Conservation (phyloP, 2,329 filamentous ascomycete species). For the Phaeosphaeria sp. region DNA sequence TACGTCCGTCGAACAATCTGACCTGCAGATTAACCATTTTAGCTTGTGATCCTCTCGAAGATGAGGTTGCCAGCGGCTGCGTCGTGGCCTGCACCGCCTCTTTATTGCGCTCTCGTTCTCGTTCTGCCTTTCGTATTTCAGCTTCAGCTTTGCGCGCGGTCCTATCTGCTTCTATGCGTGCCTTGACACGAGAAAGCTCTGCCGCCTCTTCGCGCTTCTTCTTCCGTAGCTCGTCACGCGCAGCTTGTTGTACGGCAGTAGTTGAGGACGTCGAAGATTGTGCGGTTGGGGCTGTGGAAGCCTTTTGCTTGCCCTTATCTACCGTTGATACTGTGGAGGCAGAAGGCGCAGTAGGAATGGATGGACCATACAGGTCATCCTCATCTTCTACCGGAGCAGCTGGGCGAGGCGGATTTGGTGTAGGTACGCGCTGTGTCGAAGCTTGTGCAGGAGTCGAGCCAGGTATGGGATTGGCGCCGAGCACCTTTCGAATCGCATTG, state of each 20-base stretch:
- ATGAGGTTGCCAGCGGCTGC: slow-evolving; percentile 12
- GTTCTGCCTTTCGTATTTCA: slow-evolving; percentile 45
- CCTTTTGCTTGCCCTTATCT: slow-evolving; percentile 52
- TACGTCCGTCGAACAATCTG: slow-evolving; percentile 82
- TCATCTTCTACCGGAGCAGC: slow-evolving; percentile 6
- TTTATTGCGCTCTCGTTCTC: slow-evolving; percentile 25
- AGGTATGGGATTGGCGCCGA: slow-evolving; percentile 39
- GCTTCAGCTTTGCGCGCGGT: slow-evolving; percentile 63
- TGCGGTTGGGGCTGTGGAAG: slow-evolving; percentile 37
- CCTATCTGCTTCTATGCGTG: slow-evolving; percentile 79
- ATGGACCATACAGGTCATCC: slow-evolving; percentile 9
- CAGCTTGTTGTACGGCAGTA: slow-evolving; percentile 44
- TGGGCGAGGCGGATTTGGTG: slow-evolving; percentile 10
- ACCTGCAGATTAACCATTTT: slow-evolving; percentile 66
- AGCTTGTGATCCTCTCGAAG: slow-evolving; percentile 38
- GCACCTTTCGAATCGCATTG: slow-evolving; percentile 56
- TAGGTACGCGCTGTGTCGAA: slow-evolving; percentile 15
- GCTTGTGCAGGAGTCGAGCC: slow-evolving; percentile 21
- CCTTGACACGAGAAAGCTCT: slow-evolving; percentile 74
- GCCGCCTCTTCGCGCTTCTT: slow-evolving; percentile 69
- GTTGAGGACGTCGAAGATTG: slow-evolving; percentile 47
- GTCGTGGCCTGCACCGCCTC: slow-evolving; percentile 5
- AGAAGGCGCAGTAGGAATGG: slow-evolving; percentile 5
- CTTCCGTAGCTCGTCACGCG: slow-evolving; percentile 60
- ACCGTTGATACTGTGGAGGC: slow-evolving; percentile 22